A percentile compares a stretch with the other conserved stretches of the same genome.
Conservation (phyloP, 1,139 yeast genomes). For the Taiozyma sp. region DNA sequence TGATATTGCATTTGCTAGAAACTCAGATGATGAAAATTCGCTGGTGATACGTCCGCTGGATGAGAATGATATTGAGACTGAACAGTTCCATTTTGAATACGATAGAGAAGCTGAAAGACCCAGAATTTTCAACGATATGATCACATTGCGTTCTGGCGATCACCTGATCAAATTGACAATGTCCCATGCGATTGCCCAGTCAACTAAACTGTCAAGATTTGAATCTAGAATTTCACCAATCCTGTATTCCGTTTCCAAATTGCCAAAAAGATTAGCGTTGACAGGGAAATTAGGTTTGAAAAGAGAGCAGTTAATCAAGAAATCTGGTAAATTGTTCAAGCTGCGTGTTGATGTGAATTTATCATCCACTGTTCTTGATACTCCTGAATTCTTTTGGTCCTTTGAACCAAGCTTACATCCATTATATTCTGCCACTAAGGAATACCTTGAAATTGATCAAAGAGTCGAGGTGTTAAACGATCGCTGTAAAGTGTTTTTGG, state of each 20-base stretch:
- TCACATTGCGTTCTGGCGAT: slow-evolving; percentile 84
- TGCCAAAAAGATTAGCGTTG: slow-evolving; percentile 84
- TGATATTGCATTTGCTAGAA: slow-evolving; percentile 76
- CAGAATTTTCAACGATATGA: slow-evolving; percentile 89
- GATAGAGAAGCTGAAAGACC: slow-evolving; percentile 79
- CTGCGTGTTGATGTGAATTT: slow-evolving; percentile 89
- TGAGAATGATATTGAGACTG: slow-evolving; percentile 91
- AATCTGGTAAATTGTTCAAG: slow-evolving; percentile 86
- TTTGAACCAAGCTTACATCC: slow-evolving; percentile 95
- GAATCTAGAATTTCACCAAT: slow-evolving; percentile 88
- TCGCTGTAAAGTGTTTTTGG: slow-evolving; percentile 88
- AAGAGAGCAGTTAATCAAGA: slow-evolving; percentile 73
- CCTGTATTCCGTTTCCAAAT: slow-evolving; percentile 75
- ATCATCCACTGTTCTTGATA: slow-evolving; percentile 84
- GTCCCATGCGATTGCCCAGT: slow-evolving; percentile 96
- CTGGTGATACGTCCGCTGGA: slow-evolving; percentile 70
- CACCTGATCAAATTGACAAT: slow-evolving; percentile 87
- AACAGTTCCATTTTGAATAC: slow-evolving; percentile 90
- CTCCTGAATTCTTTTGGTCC: slow-evolving; percentile 96
- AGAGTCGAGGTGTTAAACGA: slow-evolving; percentile 91
- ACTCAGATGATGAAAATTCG: slow-evolving; percentile 29
- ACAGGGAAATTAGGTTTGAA: slow-evolving; percentile 82
- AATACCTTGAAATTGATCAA: slow-evolving; percentile 90
- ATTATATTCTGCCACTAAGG: slow-evolving; percentile 81
- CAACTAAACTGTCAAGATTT: slow-evolving; percentile 84